Evolutionary conservation across 345 rosid genomes (phyloP), one percentile per base, ranked within the genome.

Genomic region (Excoecaria agallocha): DNA sequence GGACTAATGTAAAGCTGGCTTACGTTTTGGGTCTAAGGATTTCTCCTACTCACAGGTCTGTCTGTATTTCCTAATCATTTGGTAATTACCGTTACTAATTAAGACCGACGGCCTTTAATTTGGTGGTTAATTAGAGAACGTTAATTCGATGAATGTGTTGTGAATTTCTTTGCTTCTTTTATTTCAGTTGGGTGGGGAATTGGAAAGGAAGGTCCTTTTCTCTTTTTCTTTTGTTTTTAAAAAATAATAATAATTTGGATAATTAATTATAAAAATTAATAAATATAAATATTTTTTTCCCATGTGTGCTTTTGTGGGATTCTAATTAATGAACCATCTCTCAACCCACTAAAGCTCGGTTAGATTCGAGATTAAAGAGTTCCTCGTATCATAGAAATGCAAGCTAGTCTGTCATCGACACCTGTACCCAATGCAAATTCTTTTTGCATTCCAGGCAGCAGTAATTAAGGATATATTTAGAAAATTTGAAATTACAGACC

Each of bases 1-100:
- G 86, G 30, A 61, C 10, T 25, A 84, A 43, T 76, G 87, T 81
- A 48, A 90, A 82, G 72, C 66, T 87, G 30, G 94, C 84, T 46
- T 88, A 87, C 77, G 75, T 92, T 84, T 77, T 92, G 66, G 94
- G 94, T 65, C 82, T 92, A 43, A 82, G 97, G 68, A 89, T 92
- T 78, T 86, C 94, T 46, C 91, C 90, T 35, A 49, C 77, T 45
- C 89, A 91, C 81, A 82, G 93, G 94, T 10, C 7, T 57, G 11
- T n/a, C n/a, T n/a, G n/a, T n/a, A n/a, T n/a, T n/a, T n/a, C n/a
- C n/a, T n/a, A n/a, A n/a, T n/a, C 25, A 38, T 64, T 64, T 39
- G 68, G 10, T 64, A 43, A 43, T 64, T 64, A 64, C 57, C 6
- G 20, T 54, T 54, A 19, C 19, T 54, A 54, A 54, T 54, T 54